These are phyloP conservation scores for Phytophthora megakarya DNA, from an alignment of 352 stramenopile genomes.

Conservation along the genomic window DNA sequence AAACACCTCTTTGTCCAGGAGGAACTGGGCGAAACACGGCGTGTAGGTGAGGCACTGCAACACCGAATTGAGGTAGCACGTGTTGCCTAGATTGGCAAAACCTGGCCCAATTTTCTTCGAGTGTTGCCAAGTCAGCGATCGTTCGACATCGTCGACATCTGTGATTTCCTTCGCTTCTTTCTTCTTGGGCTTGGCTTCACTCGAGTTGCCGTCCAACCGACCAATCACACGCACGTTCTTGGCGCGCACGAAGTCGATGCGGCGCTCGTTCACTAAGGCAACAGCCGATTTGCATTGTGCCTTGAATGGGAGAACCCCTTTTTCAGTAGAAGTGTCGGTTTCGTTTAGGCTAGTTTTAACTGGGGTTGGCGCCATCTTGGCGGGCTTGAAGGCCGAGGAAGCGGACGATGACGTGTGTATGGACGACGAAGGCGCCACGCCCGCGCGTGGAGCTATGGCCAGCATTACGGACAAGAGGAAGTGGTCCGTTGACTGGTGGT, in stretches of 20 bases:
- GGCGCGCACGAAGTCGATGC: slow-evolving; percentile 81
- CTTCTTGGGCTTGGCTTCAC: slow-evolving; percentile 24
- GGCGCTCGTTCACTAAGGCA: slow-evolving; percentile 78
- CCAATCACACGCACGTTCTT: slow-evolving; percentile 57
- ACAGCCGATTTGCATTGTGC: slow-evolving; percentile 75
- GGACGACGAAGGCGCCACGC: background rate
- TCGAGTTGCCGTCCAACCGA: slow-evolving; percentile 35
- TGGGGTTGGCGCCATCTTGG: background rate
- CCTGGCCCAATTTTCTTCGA: slow-evolving; percentile 81
- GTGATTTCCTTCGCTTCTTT: slow-evolving; percentile 51
- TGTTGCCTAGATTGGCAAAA: slow-evolving; percentile 94
- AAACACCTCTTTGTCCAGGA: slow-evolving; percentile 78
- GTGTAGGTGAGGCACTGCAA: slow-evolving; percentile 90
- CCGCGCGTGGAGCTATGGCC: slow-evolving; percentile 19
- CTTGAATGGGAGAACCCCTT: slow-evolving; percentile 46
- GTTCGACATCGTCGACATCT: slow-evolving; percentile 49
- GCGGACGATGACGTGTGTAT: background rate
- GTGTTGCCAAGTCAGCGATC: slow-evolving; percentile 60
- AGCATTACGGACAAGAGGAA: slow-evolving; percentile 32
- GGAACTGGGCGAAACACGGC: slow-evolving; percentile 80
- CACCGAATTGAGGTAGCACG: slow-evolving; percentile 95
- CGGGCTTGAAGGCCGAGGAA: slow-evolving; percentile 17
- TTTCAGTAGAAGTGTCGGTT: slow-evolving; percentile 13
- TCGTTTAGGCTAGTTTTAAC: slow-evolving; percentile 15
- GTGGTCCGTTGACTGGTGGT: slow-evolving; percentile 22